Evolutionary conservation across 2,329 filamentous ascomycete species (phyloP).

Genomic region (Monilinia polystroma): DNA sequence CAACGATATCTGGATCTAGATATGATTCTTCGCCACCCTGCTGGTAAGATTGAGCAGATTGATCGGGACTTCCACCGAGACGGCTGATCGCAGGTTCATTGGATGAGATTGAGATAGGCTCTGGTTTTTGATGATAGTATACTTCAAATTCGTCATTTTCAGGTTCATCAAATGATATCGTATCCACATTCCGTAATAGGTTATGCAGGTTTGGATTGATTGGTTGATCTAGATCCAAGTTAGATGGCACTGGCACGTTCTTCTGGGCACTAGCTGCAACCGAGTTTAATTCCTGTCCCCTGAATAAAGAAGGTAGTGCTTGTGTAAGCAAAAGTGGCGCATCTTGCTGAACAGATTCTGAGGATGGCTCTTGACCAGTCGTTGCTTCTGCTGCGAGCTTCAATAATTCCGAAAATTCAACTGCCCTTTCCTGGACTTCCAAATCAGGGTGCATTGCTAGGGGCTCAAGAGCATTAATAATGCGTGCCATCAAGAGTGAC

Average conservation of each 20-base stretch:
- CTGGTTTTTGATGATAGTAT: slow-evolving; percentile 55
- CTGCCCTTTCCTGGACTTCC: slow-evolving; percentile 91
- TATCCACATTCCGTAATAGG: slow-evolving; percentile 60
- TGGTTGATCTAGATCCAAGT: slow-evolving; percentile 74
- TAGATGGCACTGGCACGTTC: slow-evolving; percentile 77
- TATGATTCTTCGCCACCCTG: slow-evolving; percentile 63
- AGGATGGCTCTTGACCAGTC: slow-evolving; percentile 61
- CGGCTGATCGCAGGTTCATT: slow-evolving; percentile 57
- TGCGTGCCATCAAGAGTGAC: slow-evolving; percentile 74
- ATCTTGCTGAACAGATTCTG: slow-evolving; percentile 57
- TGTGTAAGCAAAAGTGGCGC: slow-evolving; percentile 83
- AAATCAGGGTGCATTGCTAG: slow-evolving; percentile 79
- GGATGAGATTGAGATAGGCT: slow-evolving; percentile 45
- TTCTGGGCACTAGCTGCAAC: slow-evolving; percentile 79
- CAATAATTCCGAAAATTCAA: slow-evolving; percentile 88
- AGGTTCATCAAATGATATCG: slow-evolving; percentile 49
- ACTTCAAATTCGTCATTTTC: slow-evolving; percentile 66
- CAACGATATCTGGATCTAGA: slow-evolving; percentile 70
- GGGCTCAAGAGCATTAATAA: slow-evolving; percentile 78
- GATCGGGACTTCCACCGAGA: slow-evolving; percentile 49
- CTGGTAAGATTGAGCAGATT: slow-evolving; percentile 55
- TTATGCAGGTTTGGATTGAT: slow-evolving; percentile 73
- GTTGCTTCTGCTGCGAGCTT: slow-evolving; percentile 82
- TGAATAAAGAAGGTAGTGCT: slow-evolving; percentile 84
- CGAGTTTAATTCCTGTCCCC: slow-evolving; percentile 81